Evolutionary conservation across 2,329 filamentous ascomycete genomes (phyloP), one percentile per base, ranked within the genome.

Genomic region (Fusarium poae): DNA sequence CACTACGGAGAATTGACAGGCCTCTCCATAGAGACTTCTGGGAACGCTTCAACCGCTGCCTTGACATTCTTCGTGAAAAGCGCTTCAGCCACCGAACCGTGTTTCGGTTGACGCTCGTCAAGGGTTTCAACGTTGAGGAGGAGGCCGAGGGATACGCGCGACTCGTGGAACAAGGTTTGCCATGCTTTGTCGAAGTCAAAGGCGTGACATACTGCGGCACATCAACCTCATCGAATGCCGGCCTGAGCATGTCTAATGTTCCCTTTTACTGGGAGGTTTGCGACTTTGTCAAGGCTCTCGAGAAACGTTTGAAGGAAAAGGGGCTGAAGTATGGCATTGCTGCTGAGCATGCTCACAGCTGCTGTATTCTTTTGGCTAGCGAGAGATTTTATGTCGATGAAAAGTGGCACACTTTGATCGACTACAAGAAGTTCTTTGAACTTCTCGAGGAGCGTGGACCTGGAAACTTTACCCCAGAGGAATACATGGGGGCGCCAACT

Each of bases 171-270:
- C 89, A 90, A 70, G 94, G 92, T 1, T 84, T 97, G 23, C 95
- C 95, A 0, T 95, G 93, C 78, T 97, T 98, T 76, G 89, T 98
- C 49, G 95, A 98, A 82, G 87, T 98, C 79, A 98, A 98, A 82
- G 95, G 95, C 56, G 95, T 98, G 37, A 98, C 95, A 1, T 98
- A 96, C 82, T 98, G 96, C 79, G 96, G 96, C 40, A 98, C 95
- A 0, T 91, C 91, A 10, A 93, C 93, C 1, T 92, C 92, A 11
- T 90, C 92, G 6, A 91, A 90, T 54, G 94, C 93, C 1, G 95
- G 95, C 0, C 84, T 98, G 46, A 96, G 90, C n/a, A 98, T 98
- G 95, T 89, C 93, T 74, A 98, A 98, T 76, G 96, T 98, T 12
- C 95, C 95, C 0, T 98, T 97, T 76, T 98, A 97, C 81, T 91